Base-by-base conservation (phyloP, 306 rosid species). In the Neltuma alba region DNA sequence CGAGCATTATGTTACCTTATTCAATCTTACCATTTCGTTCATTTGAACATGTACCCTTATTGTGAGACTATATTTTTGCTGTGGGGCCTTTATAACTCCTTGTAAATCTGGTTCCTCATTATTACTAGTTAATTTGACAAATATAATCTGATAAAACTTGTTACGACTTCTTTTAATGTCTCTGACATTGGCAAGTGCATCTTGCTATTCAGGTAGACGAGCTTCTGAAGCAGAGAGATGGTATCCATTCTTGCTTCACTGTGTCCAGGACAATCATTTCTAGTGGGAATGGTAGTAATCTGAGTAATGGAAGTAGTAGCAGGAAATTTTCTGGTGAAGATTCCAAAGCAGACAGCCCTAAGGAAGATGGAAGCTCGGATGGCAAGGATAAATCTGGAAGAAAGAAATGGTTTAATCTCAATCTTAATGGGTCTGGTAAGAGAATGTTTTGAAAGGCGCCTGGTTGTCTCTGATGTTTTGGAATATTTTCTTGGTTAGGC, bases 391-490 rank as follows among this genome's bases (percentile, higher is more conserved):
- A 87, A 84, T 89, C 96, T 12, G 86, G 75, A 47, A 96, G 88
- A 87, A 96, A 91, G 94, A 96, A 92, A 87, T 96, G 99, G 99
- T 96, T 91, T 81, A 90, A 87, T 84, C 91, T 94, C 67, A 92
- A 91, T 81, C 85, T 91, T 78, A 89, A 82, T 81, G 87, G 94
- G 57, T 87, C 91, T 60, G 92, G 89, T 82, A 91, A 80, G 86
- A 87, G 61, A 81, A 84, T 89, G 54, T 83, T 74, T 85, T 87
- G 86, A 75, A 76, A 44, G 68, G 47, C 63, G 76, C 65, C 48
- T 80, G 70, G 54, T 72, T 28, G 73, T 70, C 18, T 38, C 20
- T 21, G 20, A 38, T 71, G 78, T 38, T 78, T 61, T 27, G 52
- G 69, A 78, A 55, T 78, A 20, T 79, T 83, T 72, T 50, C 82